phyloP scores from a whole-genome alignment of 768 basidiomycete species.

The Erythrobasidium yunnanense region DNA sequence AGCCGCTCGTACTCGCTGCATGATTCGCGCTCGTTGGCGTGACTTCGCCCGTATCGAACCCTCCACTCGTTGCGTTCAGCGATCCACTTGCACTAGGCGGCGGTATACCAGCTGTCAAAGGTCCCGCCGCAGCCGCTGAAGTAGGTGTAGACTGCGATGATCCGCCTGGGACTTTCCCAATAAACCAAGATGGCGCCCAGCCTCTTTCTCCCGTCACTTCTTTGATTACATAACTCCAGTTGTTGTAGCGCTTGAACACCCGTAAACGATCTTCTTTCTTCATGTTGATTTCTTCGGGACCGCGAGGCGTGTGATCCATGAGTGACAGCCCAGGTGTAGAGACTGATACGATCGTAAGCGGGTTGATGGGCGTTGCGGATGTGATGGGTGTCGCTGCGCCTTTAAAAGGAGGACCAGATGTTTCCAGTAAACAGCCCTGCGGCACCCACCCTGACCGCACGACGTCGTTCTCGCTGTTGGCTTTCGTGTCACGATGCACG shows the following conservation, averaged over 20 bases:
- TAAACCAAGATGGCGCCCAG: constrained; percentile 96
- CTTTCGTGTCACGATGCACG: constrained; percentile 83
- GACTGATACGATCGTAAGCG: constrained; percentile 84
- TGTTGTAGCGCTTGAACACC: constrained; percentile 96
- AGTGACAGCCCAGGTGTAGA: constrained; percentile 91
- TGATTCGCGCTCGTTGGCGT: not conserved
- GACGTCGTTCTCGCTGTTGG: constrained; percentile 48
- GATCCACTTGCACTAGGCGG: not conserved
- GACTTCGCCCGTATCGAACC: not conserved
- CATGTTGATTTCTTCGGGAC: constrained; percentile 80
- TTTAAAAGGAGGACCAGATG: constrained; percentile 73
- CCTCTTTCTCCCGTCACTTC: constrained; percentile 86
- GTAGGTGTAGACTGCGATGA: constrained; percentile 19
- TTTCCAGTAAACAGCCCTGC: constrained; percentile 89
- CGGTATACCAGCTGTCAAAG: not conserved
- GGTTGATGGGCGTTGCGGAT: constrained; percentile 67
- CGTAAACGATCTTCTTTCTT: constrained; percentile 76
- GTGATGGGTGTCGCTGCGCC: constrained; percentile 53
- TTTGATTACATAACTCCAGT: constrained; percentile 61
- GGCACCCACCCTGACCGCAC: constrained; percentile 81
- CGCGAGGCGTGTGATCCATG: constrained; percentile 92
- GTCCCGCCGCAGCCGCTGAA: not conserved
- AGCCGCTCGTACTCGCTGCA: not conserved
- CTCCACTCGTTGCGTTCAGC: too few relatives aligned
- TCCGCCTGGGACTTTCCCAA: constrained; percentile 19